Base-by-base conservation (phyloP, 1,284 basidiomycete species). In the Apiotrichum gracile region DNA sequence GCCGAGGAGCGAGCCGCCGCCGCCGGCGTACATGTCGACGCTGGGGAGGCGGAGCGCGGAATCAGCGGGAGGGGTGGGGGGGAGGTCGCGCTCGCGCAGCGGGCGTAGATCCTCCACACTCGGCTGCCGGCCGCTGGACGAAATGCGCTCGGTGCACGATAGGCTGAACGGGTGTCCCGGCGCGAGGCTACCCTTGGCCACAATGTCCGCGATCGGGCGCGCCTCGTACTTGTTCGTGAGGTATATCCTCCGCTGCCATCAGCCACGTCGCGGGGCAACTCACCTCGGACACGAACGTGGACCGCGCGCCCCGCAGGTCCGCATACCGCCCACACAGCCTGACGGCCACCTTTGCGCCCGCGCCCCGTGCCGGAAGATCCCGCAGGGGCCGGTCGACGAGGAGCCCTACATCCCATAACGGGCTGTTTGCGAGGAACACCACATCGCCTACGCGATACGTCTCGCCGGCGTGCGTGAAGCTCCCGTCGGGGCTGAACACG, bases 1-100 rank as follows among this genome's bases (percentile, higher is more conserved):
- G 9, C 63, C 62, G 5, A 59, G 33, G 2, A 65, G 51, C 9
- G 55, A 47, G 0, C 69, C 69, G 1, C 67, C 69, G 9, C 60
- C 67, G 4, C 69, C 69, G 21, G 66, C 65, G 47, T 67, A 71
- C 40, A 62, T 57, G 40, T 69, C 69, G 2, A 52, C 54, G 0
- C 60, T 55, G 5, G 55, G 48, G 1, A 62, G 52, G 16, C 53
- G 52, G 17, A 51, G 43, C n/a, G 51, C 37, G 8, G 43, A 51
- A n/a, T 22, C 29, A 14, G n/a, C 1, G 35, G 17, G 22, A 48
- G 19, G 35, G 41, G 51, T 2, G 8, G 12, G 17, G 6, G 21
- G 38, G 43, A 51, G 3, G 12, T 6, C 24, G n/a, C n/a, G n/a
- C n/a, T n/a, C n/a, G n/a, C n/a, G n/a, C n/a, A n/a, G n/a, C n/a